Conservation (phyloP, 192 early-diverging fungal species). For the Entrophospora sp. region DNA sequence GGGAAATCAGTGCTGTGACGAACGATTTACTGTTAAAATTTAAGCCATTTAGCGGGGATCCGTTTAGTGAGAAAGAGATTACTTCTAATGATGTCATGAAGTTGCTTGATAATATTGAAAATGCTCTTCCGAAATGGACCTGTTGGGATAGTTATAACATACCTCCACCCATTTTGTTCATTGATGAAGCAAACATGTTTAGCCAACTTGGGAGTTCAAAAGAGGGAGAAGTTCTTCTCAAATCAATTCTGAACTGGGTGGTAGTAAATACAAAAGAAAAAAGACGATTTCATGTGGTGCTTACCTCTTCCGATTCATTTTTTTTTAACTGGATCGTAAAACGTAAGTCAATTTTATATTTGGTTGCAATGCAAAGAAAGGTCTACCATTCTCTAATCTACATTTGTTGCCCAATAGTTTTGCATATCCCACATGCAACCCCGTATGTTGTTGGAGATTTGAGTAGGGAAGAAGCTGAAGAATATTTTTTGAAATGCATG, state of each 20-base stretch:
- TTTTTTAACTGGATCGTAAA: not conserved
- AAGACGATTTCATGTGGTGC: not conserved
- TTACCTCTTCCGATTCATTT: not conserved
- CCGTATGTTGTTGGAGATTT: not conserved
- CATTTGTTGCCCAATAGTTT: not conserved
- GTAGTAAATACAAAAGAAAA: not conserved
- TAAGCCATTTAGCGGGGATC: not conserved
- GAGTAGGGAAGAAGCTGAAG: not conserved
- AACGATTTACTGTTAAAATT: too few species aligned
- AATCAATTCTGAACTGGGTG: not conserved
- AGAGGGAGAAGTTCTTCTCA: not conserved
- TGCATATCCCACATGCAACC: not conserved
- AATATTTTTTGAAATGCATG: not conserved
- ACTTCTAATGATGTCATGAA: not conserved
- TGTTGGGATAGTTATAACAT: not conserved
- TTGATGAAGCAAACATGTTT: not conserved
- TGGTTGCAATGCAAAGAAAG: not conserved
- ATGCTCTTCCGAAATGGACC: not conserved
- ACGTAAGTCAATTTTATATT: not conserved
- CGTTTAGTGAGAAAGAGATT: too few species aligned
- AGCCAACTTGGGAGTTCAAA: not conserved
- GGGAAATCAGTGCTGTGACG: too few species aligned
- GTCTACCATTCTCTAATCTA: not conserved
- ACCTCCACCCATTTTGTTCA: not conserved
- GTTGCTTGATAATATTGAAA: not conserved